Conservation (phyloP, 345 rosid genomes). For the Rhizophora apiculata region DNA sequence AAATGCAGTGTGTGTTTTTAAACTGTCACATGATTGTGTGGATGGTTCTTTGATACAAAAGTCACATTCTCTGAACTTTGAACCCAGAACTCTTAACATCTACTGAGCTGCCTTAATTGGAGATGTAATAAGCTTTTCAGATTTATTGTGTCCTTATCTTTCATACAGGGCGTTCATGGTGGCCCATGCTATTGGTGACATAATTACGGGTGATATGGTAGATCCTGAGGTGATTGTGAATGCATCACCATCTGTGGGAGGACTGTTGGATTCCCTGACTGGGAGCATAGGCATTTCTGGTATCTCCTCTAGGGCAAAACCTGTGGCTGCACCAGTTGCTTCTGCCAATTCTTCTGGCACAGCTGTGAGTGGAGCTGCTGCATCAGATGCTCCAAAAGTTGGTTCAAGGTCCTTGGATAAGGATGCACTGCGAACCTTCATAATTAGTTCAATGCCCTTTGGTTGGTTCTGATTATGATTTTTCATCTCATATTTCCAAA, state of each 20-base stretch:
- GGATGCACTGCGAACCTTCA: conserved; percentile 70
- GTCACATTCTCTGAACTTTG: too few relatives aligned
- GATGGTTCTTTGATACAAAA: too few relatives aligned
- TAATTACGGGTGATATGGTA: conserved; percentile 64
- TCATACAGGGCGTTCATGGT: conserved; percentile 77
- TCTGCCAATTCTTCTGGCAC: conserved; percentile 54
- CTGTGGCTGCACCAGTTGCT: conserved; percentile 71
- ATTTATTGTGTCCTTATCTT: not conserved
- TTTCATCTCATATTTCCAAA: conserved; percentile 19
- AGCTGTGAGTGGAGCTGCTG: conserved; percentile 43
- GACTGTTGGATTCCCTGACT: conserved; percentile 90
- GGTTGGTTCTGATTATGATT: conserved; percentile 55
- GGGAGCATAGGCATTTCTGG: conserved; percentile 86
- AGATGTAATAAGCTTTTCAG: not conserved
- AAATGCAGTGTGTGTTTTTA: too few relatives aligned
- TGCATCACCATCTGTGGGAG: conserved; percentile 78
- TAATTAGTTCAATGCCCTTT: conserved; percentile 80
- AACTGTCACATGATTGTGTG: too few relatives aligned
- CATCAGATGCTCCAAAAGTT: conserved; percentile 66
- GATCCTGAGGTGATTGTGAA: conserved; percentile 86
- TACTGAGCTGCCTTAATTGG: not conserved
- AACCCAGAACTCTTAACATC: too few relatives aligned
- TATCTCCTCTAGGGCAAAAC: conserved; percentile 81
- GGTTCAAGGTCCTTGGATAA: conserved; percentile 79
- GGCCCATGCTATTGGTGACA: conserved; percentile 78